These are phyloP conservation scores for Ophiostoma quercus DNA, from an alignment of 2,329 filamentous ascomycete species.

Conservation along the genomic window DNA sequence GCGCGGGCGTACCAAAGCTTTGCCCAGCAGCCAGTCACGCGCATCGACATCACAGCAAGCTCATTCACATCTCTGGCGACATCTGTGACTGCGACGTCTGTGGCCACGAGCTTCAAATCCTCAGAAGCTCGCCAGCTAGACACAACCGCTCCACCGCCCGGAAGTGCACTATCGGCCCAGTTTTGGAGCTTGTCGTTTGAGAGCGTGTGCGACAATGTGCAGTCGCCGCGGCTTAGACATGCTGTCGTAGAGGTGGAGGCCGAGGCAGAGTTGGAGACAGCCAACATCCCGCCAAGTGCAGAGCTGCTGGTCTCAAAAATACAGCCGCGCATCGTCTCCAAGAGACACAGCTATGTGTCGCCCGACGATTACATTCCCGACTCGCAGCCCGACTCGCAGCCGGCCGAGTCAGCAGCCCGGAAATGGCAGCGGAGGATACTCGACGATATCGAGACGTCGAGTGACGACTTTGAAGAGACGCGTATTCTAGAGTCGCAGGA, in stretches of 20 bases:
- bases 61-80: neutral
- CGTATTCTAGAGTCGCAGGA: constrained; percentile 3
- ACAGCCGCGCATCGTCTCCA: constrained; percentile 34
- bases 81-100: neutral
- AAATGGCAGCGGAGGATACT: neutral
- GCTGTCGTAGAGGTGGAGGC: constrained; percentile 35
- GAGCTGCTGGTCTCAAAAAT: neutral
- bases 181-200: constrained; percentile 33
- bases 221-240: constrained; percentile 28
- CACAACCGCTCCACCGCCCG: neutral
- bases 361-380: constrained; percentile 43
- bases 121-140: neutral
- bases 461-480: neutral
- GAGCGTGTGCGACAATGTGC: constrained; percentile 32
- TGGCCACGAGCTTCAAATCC: neutral
- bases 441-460: neutral
- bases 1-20: constrained; percentile 50
- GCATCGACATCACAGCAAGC: constrained; percentile 11
- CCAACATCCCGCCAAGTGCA: neutral
- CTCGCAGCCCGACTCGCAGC: constrained; percentile 43
- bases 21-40: constrained; percentile 30
- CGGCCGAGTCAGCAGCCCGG: constrained; percentile 18
- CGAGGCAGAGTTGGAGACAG: constrained; percentile 21
- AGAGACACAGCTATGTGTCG: constrained; percentile 18
- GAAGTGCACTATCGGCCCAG: constrained; percentile 20